These are phyloP conservation scores for Penicillium bovifimosum DNA, from an alignment of 495 filamentous ascomycete species.

Conservation along the genomic window DNA sequence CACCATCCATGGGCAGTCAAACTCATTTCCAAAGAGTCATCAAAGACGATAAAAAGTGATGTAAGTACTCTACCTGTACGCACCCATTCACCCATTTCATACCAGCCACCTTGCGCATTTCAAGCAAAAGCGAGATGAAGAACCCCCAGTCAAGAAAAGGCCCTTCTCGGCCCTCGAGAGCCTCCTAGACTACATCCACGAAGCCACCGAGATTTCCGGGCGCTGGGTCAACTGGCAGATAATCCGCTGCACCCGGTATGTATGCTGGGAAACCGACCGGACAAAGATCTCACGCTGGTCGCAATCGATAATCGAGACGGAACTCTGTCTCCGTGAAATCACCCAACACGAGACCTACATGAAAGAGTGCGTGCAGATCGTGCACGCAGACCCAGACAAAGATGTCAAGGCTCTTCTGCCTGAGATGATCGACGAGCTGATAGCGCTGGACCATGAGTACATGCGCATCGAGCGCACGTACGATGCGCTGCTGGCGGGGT, in stretches of 20 bases:
- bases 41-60: constrained; percentile 4
- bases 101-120: not conserved
- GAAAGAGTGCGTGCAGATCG: not conserved
- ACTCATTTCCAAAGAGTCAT: not conserved
- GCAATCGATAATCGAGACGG: constrained; percentile 3
- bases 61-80: not conserved
- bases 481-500: not conserved
- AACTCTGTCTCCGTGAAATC: not conserved
- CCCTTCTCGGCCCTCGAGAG: not conserved
- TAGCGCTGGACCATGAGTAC: not conserved
- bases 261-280: constrained; percentile 3
- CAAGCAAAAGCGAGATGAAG: not conserved
- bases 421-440: not conserved
- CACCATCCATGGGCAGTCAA: not conserved
- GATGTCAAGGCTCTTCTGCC: not conserved
- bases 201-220: not conserved
- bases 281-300: not conserved
- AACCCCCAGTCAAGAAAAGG: not conserved
- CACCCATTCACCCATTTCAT: not conserved
- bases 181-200: not conserved
- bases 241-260: not conserved
- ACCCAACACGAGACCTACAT: constrained; percentile 1
- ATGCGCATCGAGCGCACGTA: not conserved
- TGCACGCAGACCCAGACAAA: not conserved
- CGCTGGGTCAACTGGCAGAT: not conserved